Percentiles rank a stretch among this genome's conserved stretches.
Conservation (phyloP, 495 filamentous ascomycete species). For the Amniculicola lignicola region DNA sequence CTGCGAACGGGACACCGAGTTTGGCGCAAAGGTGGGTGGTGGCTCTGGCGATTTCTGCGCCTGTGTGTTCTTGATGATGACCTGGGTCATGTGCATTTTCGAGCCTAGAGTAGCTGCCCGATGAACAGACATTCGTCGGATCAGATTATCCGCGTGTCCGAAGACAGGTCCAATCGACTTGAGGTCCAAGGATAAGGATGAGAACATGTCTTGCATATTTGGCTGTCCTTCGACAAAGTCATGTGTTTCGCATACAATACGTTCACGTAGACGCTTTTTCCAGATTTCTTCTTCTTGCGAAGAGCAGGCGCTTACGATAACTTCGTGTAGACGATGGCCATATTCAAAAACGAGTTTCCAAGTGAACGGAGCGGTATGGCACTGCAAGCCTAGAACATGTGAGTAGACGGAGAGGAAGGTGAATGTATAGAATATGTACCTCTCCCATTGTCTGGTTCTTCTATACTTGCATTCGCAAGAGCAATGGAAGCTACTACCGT, state of each 20-base stretch:
- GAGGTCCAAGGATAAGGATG: constrained; percentile 62
- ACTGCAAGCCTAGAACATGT: constrained; percentile 65
- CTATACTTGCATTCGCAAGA: constrained; percentile 66
- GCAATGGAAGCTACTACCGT: constrained; percentile 72
- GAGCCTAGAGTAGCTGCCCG: constrained; percentile 65
- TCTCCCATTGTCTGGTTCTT: constrained; percentile 75
- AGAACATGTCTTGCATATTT: constrained; percentile 53
- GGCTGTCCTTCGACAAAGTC: constrained; percentile 46
- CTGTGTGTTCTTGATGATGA: constrained; percentile 89
- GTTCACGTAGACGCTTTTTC: constrained; percentile 54
- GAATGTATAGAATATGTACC: constrained; percentile 51
- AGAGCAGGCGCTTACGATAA: constrained; percentile 86
- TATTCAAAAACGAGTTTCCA: constrained; percentile 92
- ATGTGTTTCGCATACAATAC: constrained; percentile 42
- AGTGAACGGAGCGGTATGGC: constrained; percentile 77
- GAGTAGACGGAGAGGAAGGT: constrained; percentile 25
- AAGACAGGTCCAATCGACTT: constrained; percentile 70
- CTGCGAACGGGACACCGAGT: constrained; percentile 64
- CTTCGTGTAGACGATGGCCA: constrained; percentile 71
- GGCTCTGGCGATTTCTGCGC: constrained; percentile 56
- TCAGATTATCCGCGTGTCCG: constrained; percentile 66
- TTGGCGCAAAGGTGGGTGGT: constrained; percentile 38
- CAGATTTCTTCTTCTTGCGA: constrained; percentile 76
- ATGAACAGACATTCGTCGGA: constrained; percentile 77
- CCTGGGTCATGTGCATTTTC: constrained; percentile 60